phyloP scores from a whole-genome alignment of 176 grass and related monocot genomes.

The Triticum turgidum region DNA sequence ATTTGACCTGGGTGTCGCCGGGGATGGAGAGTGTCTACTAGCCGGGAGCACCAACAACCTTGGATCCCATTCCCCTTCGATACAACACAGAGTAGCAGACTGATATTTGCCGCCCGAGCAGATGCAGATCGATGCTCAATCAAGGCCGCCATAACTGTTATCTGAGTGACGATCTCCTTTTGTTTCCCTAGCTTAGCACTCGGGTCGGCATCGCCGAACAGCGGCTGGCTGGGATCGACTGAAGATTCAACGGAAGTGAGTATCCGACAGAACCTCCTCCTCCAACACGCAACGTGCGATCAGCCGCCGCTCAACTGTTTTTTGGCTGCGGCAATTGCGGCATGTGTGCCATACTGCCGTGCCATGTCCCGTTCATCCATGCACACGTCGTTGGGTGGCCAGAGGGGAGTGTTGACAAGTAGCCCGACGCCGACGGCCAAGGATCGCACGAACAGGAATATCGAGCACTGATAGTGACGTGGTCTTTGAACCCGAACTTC shows the following conservation, averaged over 20 bases:
- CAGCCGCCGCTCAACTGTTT: not conserved
- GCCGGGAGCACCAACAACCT: no score
- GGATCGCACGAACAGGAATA: no score
- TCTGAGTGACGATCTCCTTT: not conserved
- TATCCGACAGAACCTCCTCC: not conserved
- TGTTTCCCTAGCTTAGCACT: no score
- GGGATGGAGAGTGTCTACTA: conserved; percentile 13
- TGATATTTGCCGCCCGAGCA: no score
- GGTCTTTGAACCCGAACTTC: no score
- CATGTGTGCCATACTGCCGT: not conserved
- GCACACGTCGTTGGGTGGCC: not conserved
- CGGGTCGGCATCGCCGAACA: conserved; percentile 6
- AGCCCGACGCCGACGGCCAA: no score
- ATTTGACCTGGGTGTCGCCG: conserved; percentile 21
- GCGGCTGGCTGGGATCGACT: not conserved
- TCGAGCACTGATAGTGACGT: no score
- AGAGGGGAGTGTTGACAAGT: no score
- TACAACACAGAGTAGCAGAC: no score
- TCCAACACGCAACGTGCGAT: conserved; percentile 13
- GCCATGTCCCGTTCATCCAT: not conserved
- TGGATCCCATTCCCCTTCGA: not conserved
- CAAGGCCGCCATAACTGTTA: not conserved
- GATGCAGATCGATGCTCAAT: no score
- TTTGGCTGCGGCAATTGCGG: not conserved
- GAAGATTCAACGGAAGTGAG: conserved; percentile 21